Percentiles rank a stretch among this genome's conserved stretches.
phyloP scores from a whole-genome alignment of 176 grass and related monocot genomes.

The Carex scoparia region DNA sequence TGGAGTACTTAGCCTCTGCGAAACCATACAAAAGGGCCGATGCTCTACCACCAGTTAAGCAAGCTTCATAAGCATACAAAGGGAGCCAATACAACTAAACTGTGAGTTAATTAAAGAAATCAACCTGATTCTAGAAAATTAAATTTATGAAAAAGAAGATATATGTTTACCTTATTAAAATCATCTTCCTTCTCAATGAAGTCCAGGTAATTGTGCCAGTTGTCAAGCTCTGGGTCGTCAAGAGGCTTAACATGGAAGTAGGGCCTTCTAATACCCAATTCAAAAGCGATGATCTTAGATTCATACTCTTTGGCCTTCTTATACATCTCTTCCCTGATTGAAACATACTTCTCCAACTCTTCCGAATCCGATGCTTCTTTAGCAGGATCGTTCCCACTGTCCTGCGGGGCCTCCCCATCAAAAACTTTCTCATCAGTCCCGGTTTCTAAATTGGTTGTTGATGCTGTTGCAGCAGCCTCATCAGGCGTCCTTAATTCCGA shows the following conservation, averaged over 20 bases:
- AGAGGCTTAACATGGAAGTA: constrained; percentile 99
- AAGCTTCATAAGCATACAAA: constrained; percentile 87
- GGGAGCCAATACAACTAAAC: constrained; percentile 89
- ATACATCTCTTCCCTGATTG: constrained; percentile 92
- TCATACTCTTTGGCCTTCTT: constrained; percentile 97
- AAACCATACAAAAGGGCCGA: constrained; percentile 91
- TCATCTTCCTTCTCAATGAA: constrained; percentile 94
- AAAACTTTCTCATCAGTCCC: constrained; percentile 19
- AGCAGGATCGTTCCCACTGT: constrained; percentile 42
- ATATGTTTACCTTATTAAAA: constrained; percentile 78
- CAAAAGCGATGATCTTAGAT: constrained; percentile 83
- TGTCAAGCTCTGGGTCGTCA: constrained; percentile 95
- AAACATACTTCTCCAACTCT: constrained; percentile 72
- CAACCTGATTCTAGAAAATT: constrained; percentile 33
- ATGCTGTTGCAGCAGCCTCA: constrained; percentile 44
- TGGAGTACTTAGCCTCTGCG: constrained; percentile 99
- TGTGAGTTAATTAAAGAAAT: constrained; percentile 75
- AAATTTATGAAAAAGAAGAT: constrained; percentile 26
- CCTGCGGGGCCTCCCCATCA: constrained; percentile 39
- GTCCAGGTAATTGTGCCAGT: constrained; percentile 98
- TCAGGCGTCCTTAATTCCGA: constrained; percentile 70
- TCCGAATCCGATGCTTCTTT: constrained; percentile 57
- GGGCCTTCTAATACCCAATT: constrained; percentile 95
- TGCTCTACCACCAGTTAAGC: constrained; percentile 97
- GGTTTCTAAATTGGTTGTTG: constrained; percentile 30